Percentiles rank a stretch among this genome's conserved stretches.
phyloP scores from a whole-genome alignment of 2,329 filamentous ascomycete genomes.

The Truncatella angustata region DNA sequence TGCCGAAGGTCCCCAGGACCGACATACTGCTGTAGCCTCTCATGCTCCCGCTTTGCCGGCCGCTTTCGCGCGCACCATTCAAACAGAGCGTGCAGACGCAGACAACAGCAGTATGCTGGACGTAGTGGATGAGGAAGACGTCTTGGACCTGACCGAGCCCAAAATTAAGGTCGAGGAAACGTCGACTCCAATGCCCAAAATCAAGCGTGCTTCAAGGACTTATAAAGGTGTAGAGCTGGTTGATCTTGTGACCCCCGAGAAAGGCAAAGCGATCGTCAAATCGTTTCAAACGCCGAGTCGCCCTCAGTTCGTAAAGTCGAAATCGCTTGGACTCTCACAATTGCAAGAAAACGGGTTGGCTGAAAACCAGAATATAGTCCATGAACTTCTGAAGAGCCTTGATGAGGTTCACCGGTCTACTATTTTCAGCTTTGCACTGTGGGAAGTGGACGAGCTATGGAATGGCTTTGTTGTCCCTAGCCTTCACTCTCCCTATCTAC shows the following conservation, averaged over 20 bases:
- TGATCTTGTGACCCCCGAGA: neutral
- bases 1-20: neutral
- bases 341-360: neutral
- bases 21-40: too few species aligned
- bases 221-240: neutral
- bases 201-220: neutral
- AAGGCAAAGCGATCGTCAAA: too few species aligned
- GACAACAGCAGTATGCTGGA: neutral
- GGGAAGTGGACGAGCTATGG: neutral
- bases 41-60: too few species aligned
- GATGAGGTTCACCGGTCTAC: neutral
- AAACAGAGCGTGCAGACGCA: neutral
- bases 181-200: neutral
- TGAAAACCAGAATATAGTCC: neutral
- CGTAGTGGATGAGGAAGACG: neutral
- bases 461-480: neutral
- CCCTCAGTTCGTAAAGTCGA: too few species aligned
- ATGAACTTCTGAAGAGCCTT: neutral
- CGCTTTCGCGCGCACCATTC: neutral
- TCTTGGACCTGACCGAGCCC: neutral
- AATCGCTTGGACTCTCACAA: too few species aligned
- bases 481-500: neutral
- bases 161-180: neutral
- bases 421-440: neutral
- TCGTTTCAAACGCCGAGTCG: too few species aligned